Conservation (phyloP, 2,329 filamentous ascomycete species). For the Neophaeococcomyces aloes region DNA sequence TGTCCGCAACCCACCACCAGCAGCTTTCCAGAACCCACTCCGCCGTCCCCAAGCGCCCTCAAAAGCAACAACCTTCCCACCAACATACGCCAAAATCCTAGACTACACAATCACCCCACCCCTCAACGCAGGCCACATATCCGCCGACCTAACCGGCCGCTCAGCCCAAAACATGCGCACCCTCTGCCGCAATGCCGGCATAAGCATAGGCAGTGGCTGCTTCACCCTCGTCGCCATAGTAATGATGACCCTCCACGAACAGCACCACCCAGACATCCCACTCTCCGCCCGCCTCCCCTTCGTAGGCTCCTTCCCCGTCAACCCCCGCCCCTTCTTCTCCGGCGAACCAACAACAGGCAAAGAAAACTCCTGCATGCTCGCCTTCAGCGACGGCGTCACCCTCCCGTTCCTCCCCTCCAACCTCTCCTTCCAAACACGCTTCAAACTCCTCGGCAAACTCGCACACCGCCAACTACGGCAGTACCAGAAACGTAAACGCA, state of each 20-base stretch:
- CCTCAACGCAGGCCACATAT: slow-evolving; percentile 12
- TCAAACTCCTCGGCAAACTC: slow-evolving; percentile 16
- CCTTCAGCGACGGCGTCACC: slow-evolving; percentile 19
- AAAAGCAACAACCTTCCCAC: slow-evolving; percentile 6
- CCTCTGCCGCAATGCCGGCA: slow-evolving; percentile 14
- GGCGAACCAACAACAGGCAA: slow-evolving; percentile 13
- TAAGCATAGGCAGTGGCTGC: slow-evolving; percentile 17
- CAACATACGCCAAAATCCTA: slow-evolving; percentile 12
- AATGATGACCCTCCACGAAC: slow-evolving; percentile 20
- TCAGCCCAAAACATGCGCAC: slow-evolving; percentile 11
- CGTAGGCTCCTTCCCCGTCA: slow-evolving; percentile 20
- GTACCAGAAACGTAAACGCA: slow-evolving; percentile 18
- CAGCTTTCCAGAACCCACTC: slow-evolving; percentile 19
- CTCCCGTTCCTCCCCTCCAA: slow-evolving; percentile 15
- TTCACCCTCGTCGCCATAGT: slow-evolving; percentile 19
- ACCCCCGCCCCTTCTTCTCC: slow-evolving; percentile 17
- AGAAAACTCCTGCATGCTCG: slow-evolving; percentile 19
- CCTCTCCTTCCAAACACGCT: slow-evolving; percentile 13
- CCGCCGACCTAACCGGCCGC: slow-evolving; percentile 8
- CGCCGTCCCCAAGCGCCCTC: slow-evolving; percentile 5
- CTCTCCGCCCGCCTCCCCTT: slow-evolving; percentile 13
- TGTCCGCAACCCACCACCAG: slow-evolving; percentile 11
- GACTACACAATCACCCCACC: slow-evolving; percentile 15
- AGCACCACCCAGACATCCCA: slow-evolving; percentile 12
- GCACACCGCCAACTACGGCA: slow-evolving; percentile 17